These are phyloP conservation scores for Arabidopsis arenosa DNA, from an alignment of 345 rosid species.

Conservation along the genomic window DNA sequence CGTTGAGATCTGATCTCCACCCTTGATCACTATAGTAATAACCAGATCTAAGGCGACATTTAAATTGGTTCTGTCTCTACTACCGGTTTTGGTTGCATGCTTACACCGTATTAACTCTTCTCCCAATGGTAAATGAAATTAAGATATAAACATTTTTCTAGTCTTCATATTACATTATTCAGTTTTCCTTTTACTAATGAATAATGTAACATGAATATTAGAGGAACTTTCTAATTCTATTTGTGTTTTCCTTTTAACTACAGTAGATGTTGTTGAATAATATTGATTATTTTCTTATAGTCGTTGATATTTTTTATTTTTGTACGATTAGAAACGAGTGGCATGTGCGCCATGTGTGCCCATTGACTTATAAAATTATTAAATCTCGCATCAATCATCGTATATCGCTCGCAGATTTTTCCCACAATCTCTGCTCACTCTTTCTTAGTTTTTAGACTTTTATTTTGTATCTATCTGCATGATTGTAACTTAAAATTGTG, in stretches of 20 bases:
- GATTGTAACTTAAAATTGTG: neutral
- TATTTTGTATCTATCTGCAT: slow-evolving; percentile 27
- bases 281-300: neutral
- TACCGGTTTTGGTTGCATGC: slow-evolving; percentile 6
- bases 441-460: slow-evolving; percentile 33
- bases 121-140: neutral
- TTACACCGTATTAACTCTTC: slow-evolving; percentile 5
- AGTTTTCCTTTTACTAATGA: too few relatives aligned
- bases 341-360: slow-evolving; percentile 45
- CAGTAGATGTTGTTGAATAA: too few relatives aligned
- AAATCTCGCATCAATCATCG: slow-evolving; percentile 45
- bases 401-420: slow-evolving; percentile 39
- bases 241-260: neutral
- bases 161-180: too few relatives aligned
- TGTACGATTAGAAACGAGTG: slow-evolving; percentile 21
- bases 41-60: neutral
- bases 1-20: slow-evolving; percentile 5
- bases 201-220: neutral
- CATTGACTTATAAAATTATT: slow-evolving; percentile 31
- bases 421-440: slow-evolving; percentile 27
- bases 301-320: slow-evolving; percentile 32
- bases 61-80: neutral
- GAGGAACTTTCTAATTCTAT: neutral
- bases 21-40: slow-evolving; percentile 12
- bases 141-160: neutral